Evolutionary conservation across 768 basidiomycete species (phyloP).

Genomic region (Rhizopogon sp.): DNA sequence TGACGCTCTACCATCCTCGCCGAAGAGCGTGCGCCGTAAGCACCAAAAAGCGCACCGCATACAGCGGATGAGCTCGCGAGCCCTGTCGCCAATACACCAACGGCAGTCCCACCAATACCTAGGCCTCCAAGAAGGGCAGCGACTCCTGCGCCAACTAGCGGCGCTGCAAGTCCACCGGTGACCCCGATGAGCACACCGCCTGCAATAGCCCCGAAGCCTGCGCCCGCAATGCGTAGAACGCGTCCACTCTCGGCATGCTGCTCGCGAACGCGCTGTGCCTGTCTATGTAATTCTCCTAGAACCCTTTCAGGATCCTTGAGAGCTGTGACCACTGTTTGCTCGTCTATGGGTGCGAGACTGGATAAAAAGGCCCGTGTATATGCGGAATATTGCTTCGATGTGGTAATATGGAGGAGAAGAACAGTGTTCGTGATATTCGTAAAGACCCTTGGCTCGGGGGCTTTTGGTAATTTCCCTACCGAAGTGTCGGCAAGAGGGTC

Average conservation of each 20-base stretch:
- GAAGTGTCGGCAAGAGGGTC: conserved; percentile 43
- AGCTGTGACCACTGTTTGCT: conserved; percentile 37
- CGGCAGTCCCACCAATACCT: conserved; percentile 49
- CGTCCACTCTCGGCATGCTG: conserved; percentile 38
- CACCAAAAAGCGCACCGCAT: conserved; percentile 55
- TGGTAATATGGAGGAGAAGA: conserved; percentile 46
- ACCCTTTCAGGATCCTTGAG: conserved; percentile 46
- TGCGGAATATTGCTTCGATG: conserved; percentile 44
- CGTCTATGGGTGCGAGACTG: conserved; percentile 36
- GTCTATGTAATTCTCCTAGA: conserved; percentile 38
- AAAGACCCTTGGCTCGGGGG: conserved; percentile 34
- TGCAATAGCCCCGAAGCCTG: conserved; percentile 47
- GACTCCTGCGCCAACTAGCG: conserved; percentile 51
- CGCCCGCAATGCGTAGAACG: conserved; percentile 40
- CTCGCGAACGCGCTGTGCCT: conserved; percentile 33
- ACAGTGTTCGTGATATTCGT: conserved; percentile 43
- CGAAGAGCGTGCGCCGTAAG: conserved; percentile 46
- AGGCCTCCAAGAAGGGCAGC: conserved; percentile 43
- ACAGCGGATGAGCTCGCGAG: conserved; percentile 52
- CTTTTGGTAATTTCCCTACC: conserved; percentile 30
- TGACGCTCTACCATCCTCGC: conserved; percentile 46
- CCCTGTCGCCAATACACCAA: conserved; percentile 46
- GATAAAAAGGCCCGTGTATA: conserved; percentile 44
- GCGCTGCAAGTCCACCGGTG: conserved; percentile 57
- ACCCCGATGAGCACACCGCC: conserved; percentile 53